Evolutionary conservation across 352 stramenopile species (phyloP).

Genomic region (Pythium utonaiense): DNA sequence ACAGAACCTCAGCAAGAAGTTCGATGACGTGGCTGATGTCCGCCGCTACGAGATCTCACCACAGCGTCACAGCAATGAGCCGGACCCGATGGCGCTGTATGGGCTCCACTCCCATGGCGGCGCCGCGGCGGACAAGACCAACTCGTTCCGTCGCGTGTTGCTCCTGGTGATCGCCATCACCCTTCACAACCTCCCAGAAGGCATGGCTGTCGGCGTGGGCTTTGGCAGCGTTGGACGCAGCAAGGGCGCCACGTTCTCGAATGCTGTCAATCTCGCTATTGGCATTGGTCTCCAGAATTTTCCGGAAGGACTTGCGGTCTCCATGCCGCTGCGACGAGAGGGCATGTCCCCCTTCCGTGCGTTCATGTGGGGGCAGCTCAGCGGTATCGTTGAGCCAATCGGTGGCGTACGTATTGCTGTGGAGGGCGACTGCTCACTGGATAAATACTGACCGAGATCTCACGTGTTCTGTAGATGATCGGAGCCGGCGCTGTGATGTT

Average conservation of each 20-base stretch:
- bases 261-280: slow-evolving; percentile 84
- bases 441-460: too few species aligned
- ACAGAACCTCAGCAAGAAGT: slow-evolving; percentile 51
- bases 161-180: slow-evolving; percentile 89
- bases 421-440: background rate
- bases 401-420: slow-evolving; percentile 53
- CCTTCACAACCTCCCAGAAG: slow-evolving; percentile 88
- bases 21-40: slow-evolving; percentile 34
- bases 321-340: slow-evolving; percentile 81
- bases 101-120: slow-evolving; percentile 20
- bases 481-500: slow-evolving; percentile 81
- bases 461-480: slow-evolving; percentile 53
- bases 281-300: slow-evolving; percentile 91
- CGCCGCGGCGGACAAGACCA: slow-evolving; percentile 7
- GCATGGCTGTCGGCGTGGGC: slow-evolving; percentile 88
- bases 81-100: slow-evolving; percentile 32
- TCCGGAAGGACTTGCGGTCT: slow-evolving; percentile 85
- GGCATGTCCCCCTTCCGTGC: slow-evolving; percentile 78
- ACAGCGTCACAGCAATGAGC: background rate
- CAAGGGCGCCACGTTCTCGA: slow-evolving; percentile 62
- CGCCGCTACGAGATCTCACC: slow-evolving; percentile 12
- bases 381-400: slow-evolving; percentile 85
- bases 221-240: slow-evolving; percentile 84
- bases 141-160: slow-evolving; percentile 73
- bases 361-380: slow-evolving; percentile 90